Evolutionary conservation across 768 basidiomycete species (phyloP).

Genomic region (Naganishia onofrii): DNA sequence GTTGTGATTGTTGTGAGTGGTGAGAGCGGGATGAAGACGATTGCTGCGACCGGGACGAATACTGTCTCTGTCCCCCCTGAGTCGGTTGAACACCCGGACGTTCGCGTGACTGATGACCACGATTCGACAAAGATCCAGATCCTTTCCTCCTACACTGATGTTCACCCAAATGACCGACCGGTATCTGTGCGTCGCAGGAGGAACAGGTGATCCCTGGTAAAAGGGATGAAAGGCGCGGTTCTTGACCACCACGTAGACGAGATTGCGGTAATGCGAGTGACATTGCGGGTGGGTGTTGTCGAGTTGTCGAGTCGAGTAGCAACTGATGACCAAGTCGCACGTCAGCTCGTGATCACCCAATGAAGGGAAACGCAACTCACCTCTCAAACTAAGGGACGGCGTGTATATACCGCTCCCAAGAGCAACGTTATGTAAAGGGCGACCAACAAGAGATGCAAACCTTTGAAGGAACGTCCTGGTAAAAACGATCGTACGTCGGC

Average conservation of each 20-base stretch:
- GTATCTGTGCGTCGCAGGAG: slow-evolving; percentile 67
- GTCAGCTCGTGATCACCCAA: neutral
- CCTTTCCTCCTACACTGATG: slow-evolving; percentile 62
- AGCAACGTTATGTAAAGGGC: neutral
- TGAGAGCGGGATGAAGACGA: too few relatives aligned
- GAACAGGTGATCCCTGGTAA: slow-evolving; percentile 78
- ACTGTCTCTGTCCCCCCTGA: slow-evolving; percentile 20
- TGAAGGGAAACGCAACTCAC: neutral
- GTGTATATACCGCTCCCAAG: neutral
- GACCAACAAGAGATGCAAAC: neutral
- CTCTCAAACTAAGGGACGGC: neutral
- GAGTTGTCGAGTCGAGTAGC: neutral
- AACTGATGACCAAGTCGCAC: neutral
- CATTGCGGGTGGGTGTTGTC: neutral
- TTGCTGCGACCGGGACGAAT: slow-evolving; percentile 24
- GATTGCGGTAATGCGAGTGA: slow-evolving; percentile 12
- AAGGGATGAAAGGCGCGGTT: slow-evolving; percentile 8
- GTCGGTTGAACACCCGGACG: slow-evolving; percentile 2
- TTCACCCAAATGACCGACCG: slow-evolving; percentile 69
- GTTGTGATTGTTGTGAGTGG: slow-evolving; percentile 34
- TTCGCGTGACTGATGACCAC: too few relatives aligned
- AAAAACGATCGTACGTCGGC: neutral
- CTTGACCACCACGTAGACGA: neutral
- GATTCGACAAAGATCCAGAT: neutral
- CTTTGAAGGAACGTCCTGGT: neutral